Conservation (phyloP, 306 rosid genomes). For the Astragalus membranaceus region DNA sequence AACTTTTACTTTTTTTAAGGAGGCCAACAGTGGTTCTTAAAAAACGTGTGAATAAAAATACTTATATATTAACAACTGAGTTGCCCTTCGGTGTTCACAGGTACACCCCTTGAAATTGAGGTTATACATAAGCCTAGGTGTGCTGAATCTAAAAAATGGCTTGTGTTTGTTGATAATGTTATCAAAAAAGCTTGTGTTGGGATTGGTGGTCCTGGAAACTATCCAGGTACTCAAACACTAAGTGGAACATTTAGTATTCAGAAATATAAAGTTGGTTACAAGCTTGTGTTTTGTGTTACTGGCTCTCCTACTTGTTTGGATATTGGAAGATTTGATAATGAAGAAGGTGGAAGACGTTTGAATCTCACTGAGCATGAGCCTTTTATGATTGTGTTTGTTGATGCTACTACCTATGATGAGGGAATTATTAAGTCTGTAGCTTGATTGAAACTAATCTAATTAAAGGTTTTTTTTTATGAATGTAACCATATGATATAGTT, state of each 20-base stretch:
- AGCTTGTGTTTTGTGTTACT: not conserved
- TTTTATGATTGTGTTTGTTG: not conserved
- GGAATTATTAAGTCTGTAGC: not conserved
- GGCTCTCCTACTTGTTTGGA: not conserved
- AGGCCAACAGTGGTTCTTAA: no score
- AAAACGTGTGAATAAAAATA: no score
- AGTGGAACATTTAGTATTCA: not conserved
- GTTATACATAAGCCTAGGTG: not conserved
- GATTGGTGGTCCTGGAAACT: constrained; percentile 48
- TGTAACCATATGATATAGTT: no score
- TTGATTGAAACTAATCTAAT: not conserved
- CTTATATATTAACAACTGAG: not conserved
- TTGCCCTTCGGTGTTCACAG: not conserved
- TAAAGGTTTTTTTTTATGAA: no score
- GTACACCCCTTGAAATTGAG: not conserved
- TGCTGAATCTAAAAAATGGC: not conserved
- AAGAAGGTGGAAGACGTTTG: not conserved
- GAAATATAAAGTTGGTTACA: not conserved
- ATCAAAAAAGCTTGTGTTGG: not conserved
- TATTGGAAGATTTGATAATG: constrained; percentile 4
- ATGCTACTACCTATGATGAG: not conserved
- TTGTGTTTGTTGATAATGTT: not conserved
- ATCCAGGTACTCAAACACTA: not conserved
- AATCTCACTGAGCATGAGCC: constrained; percentile 5
- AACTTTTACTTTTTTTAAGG: no score